Base-by-base conservation (phyloP, 2,329 filamentous ascomycete genomes). In the Magnaporthiopsis rhizophila region DNA sequence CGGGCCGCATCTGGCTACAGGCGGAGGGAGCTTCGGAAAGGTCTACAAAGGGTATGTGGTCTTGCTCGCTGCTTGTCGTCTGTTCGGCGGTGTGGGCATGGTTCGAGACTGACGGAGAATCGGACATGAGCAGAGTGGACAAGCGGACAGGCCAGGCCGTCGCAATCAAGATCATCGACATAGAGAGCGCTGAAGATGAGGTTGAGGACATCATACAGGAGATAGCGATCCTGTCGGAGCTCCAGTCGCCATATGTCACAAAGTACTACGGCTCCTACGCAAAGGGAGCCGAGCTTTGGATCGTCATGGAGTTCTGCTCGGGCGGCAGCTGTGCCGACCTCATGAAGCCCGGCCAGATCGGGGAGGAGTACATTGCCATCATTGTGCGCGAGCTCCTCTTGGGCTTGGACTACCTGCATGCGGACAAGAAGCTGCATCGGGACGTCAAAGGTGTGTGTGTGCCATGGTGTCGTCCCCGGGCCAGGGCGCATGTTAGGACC, bases 201-300 rank as follows among this genome's bases (percentile, higher is more conserved):
- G 94, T 99, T 70, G 95, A 98, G 80, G 95, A 99, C 78, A 99
- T 99, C 71, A 97, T 98, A 75, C 92, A 97, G 75, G 95, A 99
- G 79, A 98, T 99, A 70, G 92, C 94, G 69, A 98, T 99, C 71
- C 83, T 99, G 64, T 97, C 95, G 38, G 94, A 96, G 77, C 86
- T 99, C 69, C 91, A 96, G 78, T 98, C 94, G 24, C 92, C 92
- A 24, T 97, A 96, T 74, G 94, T 98, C 67, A 99, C 95, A 56
- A 95, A 96, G 76, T 99, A 99, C 81, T 92, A 97, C 79, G 95
- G 95, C 69, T 97, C 94, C 65, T 98, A 95, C 73, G 87, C 97
- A 70, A 97, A 97, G 73, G 95, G 94, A 30, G 95, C 93, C 2
- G 91, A 98, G 79, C 80, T 99, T 71, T 99, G 95, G 95, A 99